Percentiles rank a stretch among this genome's conserved stretches.
Conservation (phyloP, 2,329 filamentous ascomycete species). For the Claviceps fusiformis region DNA sequence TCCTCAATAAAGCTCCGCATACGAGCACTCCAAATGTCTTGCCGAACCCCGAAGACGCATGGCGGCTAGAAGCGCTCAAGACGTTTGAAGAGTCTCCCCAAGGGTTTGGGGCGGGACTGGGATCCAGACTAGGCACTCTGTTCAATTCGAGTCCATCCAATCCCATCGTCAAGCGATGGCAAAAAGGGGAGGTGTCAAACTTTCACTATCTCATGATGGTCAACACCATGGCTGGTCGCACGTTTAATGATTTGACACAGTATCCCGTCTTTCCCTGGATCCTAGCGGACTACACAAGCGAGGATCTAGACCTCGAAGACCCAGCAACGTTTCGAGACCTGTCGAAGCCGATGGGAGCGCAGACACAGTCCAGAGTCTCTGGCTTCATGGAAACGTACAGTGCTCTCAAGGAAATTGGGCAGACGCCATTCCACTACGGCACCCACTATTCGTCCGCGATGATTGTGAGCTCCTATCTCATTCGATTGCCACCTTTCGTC, state of each 20-base stretch:
- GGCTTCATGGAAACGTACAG: slow-evolving; percentile 77
- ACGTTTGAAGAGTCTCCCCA: slow-evolving; percentile 45
- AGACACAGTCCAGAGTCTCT: slow-evolving; percentile 59
- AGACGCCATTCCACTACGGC: slow-evolving; percentile 90
- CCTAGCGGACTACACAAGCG: slow-evolving; percentile 86
- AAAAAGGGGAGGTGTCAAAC: slow-evolving; percentile 90
- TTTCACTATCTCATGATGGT: slow-evolving; percentile 98
- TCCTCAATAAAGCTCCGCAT: slow-evolving; percentile 68
- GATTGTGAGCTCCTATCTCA: slow-evolving; percentile 95
- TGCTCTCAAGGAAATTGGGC: slow-evolving; percentile 81
- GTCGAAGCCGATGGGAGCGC: slow-evolving; percentile 92
- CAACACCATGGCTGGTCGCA: slow-evolving; percentile 92
- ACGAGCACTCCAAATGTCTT: slow-evolving; percentile 56
- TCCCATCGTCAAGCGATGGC: slow-evolving; percentile 78
- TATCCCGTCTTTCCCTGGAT: slow-evolving; percentile 99
- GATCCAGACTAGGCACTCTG: slow-evolving; percentile 81
- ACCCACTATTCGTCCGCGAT: slow-evolving; percentile 98
- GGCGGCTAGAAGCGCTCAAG: slow-evolving; percentile 78
- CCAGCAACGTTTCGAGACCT: slow-evolving; percentile 80
- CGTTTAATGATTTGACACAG: slow-evolving; percentile 95
- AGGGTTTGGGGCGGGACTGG: slow-evolving; percentile 62
- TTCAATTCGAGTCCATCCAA: slow-evolving; percentile 76
- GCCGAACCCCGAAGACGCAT: slow-evolving; percentile 72
- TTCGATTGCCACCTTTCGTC: slow-evolving; percentile 88
- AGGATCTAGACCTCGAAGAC: slow-evolving; percentile 76